Conservation (phyloP, 108 stramenopile species). For the Cyclotella atomus region DNA sequence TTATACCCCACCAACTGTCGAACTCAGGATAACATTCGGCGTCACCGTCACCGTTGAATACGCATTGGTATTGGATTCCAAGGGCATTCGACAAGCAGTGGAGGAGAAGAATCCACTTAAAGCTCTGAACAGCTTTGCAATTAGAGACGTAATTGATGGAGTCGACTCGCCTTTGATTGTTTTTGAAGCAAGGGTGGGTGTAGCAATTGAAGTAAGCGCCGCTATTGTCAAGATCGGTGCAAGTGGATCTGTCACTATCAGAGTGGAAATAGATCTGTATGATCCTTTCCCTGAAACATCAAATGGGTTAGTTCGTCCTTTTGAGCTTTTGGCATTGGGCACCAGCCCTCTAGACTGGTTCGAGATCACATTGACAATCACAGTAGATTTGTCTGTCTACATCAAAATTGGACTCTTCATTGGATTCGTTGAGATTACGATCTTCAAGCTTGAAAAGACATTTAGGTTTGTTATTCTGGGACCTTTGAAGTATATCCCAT, state of each 20-base stretch:
- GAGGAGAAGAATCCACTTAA: slow-evolving; percentile 25
- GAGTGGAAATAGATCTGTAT: slow-evolving; percentile 23
- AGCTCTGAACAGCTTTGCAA: slow-evolving; percentile 47
- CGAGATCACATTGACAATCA: slow-evolving; percentile 33
- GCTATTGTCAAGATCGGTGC: no score
- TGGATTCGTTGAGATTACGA: slow-evolving; percentile 1
- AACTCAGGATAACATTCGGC: slow-evolving; percentile 24
- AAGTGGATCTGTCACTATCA: background rate
- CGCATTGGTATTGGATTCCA: slow-evolving; percentile 30
- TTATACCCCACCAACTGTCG: slow-evolving; percentile 11
- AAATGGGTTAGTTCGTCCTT: slow-evolving; percentile 43
- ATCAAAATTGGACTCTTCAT: slow-evolving; percentile 27
- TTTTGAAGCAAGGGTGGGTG: slow-evolving; percentile 25
- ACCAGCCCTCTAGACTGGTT: slow-evolving; percentile 55
- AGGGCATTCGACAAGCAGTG: slow-evolving; percentile 39
- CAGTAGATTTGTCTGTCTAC: slow-evolving; percentile 1
- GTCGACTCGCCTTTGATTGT: slow-evolving; percentile 36
- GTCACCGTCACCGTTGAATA: slow-evolving; percentile 14
- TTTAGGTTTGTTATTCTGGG: slow-evolving; percentile 18
- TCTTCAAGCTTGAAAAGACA: slow-evolving; percentile 1
- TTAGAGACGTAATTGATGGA: slow-evolving; percentile 42
- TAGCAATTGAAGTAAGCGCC: slow-evolving; percentile 9
- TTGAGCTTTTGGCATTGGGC: slow-evolving; percentile 21
- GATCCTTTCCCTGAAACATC: slow-evolving; percentile 37
- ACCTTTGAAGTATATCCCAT: slow-evolving; percentile 11